Evolutionary conservation across 305 asterid genomes (phyloP).

Genomic region (Ilex paraguariensis): DNA sequence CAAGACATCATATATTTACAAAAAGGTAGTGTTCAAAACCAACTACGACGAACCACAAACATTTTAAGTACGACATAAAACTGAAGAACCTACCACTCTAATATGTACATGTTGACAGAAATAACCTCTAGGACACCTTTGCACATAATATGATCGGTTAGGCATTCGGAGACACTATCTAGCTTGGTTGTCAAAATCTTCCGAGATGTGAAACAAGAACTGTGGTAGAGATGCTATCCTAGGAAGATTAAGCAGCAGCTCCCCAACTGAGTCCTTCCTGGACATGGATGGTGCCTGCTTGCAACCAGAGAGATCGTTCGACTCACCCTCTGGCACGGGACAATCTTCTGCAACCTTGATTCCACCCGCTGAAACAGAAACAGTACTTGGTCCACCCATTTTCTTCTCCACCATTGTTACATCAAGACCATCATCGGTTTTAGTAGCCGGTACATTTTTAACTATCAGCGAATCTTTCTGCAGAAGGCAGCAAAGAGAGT

Average conservation of each 20-base stretch:
- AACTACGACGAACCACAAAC: too few species aligned
- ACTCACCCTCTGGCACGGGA: conserved; percentile 8
- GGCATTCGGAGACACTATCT: conserved; percentile 14
- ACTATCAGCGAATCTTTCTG: conserved; percentile 57
- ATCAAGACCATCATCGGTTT: conserved; percentile 20
- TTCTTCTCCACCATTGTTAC: conserved; percentile 19
- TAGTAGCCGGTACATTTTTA: conserved; percentile 19
- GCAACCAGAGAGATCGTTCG: conserved; percentile 18
- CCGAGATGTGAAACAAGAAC: conserved; percentile 36
- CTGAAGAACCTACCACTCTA: too few species aligned
- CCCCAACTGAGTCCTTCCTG: conserved; percentile 63
- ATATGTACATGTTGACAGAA: too few species aligned
- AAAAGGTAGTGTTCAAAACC: too few species aligned
- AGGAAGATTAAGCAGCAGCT: conserved; percentile 44
- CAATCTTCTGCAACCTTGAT: conserved; percentile 18
- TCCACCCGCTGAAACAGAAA: conserved; percentile 15
- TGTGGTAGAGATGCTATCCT: conserved; percentile 58
- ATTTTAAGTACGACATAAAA: too few species aligned
- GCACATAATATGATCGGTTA: too few species aligned
- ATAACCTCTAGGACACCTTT: too few species aligned
- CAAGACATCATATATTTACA: too few species aligned
- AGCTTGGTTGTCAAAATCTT: conserved; percentile 44
- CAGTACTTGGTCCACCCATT: conserved; percentile 14
- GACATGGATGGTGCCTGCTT: conserved; percentile 44
- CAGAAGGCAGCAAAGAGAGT: conserved; percentile 89